phyloP scores from a whole-genome alignment of 768 basidiomycete species.

The Phanerochaete sordida region DNA sequence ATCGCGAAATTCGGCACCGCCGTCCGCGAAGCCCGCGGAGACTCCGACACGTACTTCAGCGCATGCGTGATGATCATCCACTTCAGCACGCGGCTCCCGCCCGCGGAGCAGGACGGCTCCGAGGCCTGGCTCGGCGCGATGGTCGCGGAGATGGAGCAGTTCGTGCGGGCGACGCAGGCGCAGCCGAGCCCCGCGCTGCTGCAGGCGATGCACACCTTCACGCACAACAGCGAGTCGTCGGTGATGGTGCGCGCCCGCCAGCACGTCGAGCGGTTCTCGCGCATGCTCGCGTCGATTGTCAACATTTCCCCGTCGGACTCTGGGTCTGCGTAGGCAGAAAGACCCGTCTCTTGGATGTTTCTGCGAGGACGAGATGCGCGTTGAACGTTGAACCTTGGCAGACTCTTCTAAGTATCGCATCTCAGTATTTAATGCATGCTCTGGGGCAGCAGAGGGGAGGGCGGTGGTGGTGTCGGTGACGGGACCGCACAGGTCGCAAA shows the following conservation, averaged over 20 bases:
- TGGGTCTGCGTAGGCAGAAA: too few relatives aligned
- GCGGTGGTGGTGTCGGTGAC: too few relatives aligned
- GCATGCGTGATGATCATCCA: conserved; percentile 6
- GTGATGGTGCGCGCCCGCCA: conserved; percentile 11
- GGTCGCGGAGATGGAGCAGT: conserved; percentile 5
- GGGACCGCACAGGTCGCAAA: too few relatives aligned
- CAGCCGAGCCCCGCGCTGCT: neutral
- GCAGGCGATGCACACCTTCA: neutral
- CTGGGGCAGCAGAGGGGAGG: too few relatives aligned
- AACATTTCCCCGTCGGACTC: conserved; percentile 16
- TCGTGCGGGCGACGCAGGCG: neutral
- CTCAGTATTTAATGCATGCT: too few relatives aligned
- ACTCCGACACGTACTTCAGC: conserved; percentile 1
- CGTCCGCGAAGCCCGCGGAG: neutral
- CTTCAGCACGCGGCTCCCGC: neutral
- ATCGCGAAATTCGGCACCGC: neutral
- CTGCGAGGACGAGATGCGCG: too few relatives aligned
- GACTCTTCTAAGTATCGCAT: too few relatives aligned
- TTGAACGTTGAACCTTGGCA: too few relatives aligned
- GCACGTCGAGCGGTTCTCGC: conserved; percentile 17
- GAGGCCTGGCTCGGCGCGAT: neutral
- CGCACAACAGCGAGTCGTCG: neutral
- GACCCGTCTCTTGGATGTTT: too few relatives aligned
- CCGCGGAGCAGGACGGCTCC: neutral
- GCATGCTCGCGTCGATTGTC: conserved; percentile 9